Evolutionary conservation across 2,329 filamentous ascomycete genomes (phyloP), one percentile per base, ranked within the genome.

Genomic region (Cladorrhinum sp.): DNA sequence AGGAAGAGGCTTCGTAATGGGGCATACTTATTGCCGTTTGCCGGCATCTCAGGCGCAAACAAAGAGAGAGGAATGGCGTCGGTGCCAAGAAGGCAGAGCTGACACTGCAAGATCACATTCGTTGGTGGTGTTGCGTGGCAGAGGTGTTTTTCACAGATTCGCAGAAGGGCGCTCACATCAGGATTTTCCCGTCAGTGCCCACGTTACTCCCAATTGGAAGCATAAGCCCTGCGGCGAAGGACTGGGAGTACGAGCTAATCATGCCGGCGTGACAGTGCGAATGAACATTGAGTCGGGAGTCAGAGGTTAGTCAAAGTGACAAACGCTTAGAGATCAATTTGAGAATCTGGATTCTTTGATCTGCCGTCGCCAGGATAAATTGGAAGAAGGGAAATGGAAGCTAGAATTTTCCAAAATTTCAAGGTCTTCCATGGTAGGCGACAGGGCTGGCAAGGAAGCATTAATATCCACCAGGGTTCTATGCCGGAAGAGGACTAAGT

Each of bases 391-490:
- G n/a, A 3, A 32, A 41, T 16, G 41, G 41, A 29, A 55, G 57
- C 55, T 51, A 50, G 55, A 57, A 57, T 49, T 54, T 38, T 60
- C 36, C 50, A 58, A 64, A 58, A 55, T 55, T 58, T 60, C 51
- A 52, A 59, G 62, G 54, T 16, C 60, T 61, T 62, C 58, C 53
- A 59, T 38, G 23, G n/a, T 52, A 20, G 13, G 24, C 3, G 50
- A 23, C 57, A 60, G 27, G 57, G 57, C 51, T 38, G 58, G 36
- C 50, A 53, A 60, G 36, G 57, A 52, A 51, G 49, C 29, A 32
- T 24, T 10, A 27, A 23, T 52, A 25, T 55, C 45, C 53, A 50
- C 50, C 57, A 58, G 58, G 58, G 36, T 38, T 22, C 36, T 41
- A 55, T 59, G 12, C 62, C 58, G 1, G 51, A 57, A 53, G 2